Evolutionary conservation across 2,329 filamentous ascomycete genomes (phyloP).

Genomic region (Lecanosticta acicola): DNA sequence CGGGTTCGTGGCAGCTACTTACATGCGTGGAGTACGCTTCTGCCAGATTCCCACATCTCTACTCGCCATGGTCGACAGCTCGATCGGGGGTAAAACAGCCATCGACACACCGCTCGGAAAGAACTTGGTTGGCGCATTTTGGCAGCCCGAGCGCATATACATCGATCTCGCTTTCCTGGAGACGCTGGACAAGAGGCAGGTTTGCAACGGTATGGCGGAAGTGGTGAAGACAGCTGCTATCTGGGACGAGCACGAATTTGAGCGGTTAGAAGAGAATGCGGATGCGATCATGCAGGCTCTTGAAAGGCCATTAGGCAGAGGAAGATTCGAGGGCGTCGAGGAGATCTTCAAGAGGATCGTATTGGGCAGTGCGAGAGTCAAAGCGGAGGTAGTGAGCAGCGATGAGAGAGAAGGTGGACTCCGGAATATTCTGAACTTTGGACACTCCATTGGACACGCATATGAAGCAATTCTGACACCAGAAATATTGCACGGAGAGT

Average conservation of each 20-base stretch:
- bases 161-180: conserved; percentile 90
- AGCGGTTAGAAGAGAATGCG: conserved; percentile 75
- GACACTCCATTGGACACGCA: conserved; percentile 95
- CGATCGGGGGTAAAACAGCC: conserved; percentile 95
- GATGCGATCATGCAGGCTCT: conserved; percentile 68
- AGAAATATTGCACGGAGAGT: conserved; percentile 91
- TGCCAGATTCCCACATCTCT: conserved; percentile 95
- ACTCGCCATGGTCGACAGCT: conserved; percentile 96
- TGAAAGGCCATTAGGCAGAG: conserved; percentile 51
- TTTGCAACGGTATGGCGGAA: conserved; percentile 98
- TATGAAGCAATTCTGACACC: conserved; percentile 93
- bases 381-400: conserved; percentile 87
- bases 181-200: conserved; percentile 81
- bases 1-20: conserved; percentile 93
- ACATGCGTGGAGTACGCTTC: conserved; percentile 95
- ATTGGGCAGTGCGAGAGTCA: conserved; percentile 83
- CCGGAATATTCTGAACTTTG: conserved; percentile 92
- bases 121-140: conserved; percentile 92
- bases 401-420: conserved; percentile 93
- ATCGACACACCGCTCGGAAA: conserved; percentile 96
- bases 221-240: conserved; percentile 84
- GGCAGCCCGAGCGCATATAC: conserved; percentile 91
- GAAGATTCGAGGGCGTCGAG: conserved; percentile 62
- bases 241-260: conserved; percentile 84
- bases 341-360: conserved; percentile 57